phyloP scores from a whole-genome alignment of 768 basidiomycete species.

The Boletus pseudopeckii region DNA sequence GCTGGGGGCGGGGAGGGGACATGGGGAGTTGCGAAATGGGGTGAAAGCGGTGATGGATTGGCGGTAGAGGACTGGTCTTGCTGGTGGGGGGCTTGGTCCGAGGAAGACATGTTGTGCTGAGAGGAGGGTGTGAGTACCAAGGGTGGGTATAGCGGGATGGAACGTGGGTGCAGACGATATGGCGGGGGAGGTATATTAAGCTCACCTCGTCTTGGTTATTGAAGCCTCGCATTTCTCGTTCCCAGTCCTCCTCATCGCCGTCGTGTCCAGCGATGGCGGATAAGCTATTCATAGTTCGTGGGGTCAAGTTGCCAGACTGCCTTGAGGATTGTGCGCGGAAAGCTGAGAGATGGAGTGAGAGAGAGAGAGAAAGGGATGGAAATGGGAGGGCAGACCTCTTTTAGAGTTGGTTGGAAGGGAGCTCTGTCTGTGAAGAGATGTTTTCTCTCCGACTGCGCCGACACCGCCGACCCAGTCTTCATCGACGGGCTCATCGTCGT shows the following conservation, averaged over 20 bases:
- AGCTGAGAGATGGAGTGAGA: conserved; percentile 33
- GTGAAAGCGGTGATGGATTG: conserved; percentile 56
- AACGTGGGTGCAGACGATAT: not conserved
- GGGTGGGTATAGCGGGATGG: not conserved
- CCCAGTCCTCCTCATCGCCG: conserved; percentile 88
- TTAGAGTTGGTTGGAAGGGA: conserved; percentile 81
- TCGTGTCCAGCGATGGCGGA: conserved; percentile 84
- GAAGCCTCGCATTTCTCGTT: conserved; percentile 56
- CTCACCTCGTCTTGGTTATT: conserved; percentile 66
- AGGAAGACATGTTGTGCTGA: conserved; percentile 22
- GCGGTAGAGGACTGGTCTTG: conserved; percentile 44
- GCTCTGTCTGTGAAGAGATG: conserved; percentile 73
- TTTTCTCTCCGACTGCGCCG: conserved; percentile 81
- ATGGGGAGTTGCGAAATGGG: conserved; percentile 51
- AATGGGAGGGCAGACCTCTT: conserved; percentile 47
- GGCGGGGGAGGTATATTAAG: not conserved
- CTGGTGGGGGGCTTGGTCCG: conserved; percentile 38
- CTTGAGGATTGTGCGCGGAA: conserved; percentile 50
- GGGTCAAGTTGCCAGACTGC: conserved; percentile 59
- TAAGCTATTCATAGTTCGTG: conserved; percentile 76
- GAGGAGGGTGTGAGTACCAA: conserved; percentile 14
- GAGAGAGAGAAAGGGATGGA: not conserved
- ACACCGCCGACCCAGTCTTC: conserved; percentile 80
- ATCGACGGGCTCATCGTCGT: conserved; percentile 75
- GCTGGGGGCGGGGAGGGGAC: conserved; percentile 70